phyloP scores from a whole-genome alignment of 345 rosid genomes.

The Arabis alpina region DNA sequence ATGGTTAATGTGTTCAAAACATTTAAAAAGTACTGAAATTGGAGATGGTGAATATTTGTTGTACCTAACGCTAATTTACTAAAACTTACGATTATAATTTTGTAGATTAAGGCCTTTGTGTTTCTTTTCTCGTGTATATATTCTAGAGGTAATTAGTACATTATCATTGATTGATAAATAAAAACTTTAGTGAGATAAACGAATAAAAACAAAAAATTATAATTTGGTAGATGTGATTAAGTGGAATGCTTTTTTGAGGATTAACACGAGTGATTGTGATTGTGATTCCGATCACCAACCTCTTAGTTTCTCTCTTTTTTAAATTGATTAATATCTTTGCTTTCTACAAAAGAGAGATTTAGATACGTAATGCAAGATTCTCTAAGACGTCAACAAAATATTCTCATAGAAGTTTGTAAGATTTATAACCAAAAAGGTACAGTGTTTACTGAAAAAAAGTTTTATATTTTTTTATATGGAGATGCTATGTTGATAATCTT shows the following conservation, averaged over 20 bases:
- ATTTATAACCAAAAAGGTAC: background rate
- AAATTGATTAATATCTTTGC: background rate
- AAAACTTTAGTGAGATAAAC: too few species aligned
- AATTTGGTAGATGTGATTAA: too few species aligned
- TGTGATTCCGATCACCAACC: constrained; percentile 37
- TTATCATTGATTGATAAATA: too few species aligned
- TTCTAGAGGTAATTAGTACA: too few species aligned
- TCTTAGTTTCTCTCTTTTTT: constrained; percentile 3
- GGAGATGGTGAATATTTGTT: constrained; percentile 39
- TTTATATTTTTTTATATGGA: background rate
- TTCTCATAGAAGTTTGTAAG: too few species aligned
- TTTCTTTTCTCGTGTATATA: background rate
- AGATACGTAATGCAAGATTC: constrained; percentile 2
- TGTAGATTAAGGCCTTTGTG: background rate
- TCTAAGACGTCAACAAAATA: background rate
- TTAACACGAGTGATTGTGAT: constrained; percentile 33
- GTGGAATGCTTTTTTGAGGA: constrained; percentile 19
- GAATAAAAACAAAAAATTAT: too few species aligned
- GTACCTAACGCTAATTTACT: constrained; percentile 40
- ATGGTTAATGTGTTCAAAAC: constrained; percentile 23
- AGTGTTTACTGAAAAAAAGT: background rate
- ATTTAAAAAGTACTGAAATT: too few species aligned
- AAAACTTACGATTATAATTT: constrained; percentile 4
- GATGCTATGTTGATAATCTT: too few species aligned
- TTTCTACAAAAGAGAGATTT: background rate